A percentile compares a stretch with the other conserved stretches of the same genome.
These are phyloP conservation scores for Kalmusia sp. DNA, from an alignment of 2,329 filamentous ascomycete species.

Conservation along the genomic window DNA sequence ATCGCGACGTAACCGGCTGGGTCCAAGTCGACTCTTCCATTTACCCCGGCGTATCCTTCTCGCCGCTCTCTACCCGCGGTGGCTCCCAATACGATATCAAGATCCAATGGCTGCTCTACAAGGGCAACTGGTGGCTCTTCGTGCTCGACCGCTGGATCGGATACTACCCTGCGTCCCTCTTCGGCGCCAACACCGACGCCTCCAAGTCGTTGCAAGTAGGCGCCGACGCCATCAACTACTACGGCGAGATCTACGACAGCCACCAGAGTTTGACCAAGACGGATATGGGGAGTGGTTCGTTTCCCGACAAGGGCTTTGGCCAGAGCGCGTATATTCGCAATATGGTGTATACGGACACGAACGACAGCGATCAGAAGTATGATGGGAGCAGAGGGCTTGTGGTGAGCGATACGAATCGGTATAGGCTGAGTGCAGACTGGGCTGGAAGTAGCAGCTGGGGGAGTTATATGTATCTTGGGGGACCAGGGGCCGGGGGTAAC, in stretches of 20 bases:
- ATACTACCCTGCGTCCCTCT: slow-evolving; percentile 20
- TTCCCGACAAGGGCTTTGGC: slow-evolving; percentile 16
- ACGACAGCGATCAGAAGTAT: slow-evolving; percentile 10
- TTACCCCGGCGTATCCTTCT: slow-evolving; percentile 18
- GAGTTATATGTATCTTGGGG: slow-evolving; percentile 23
- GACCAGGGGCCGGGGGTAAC: slow-evolving; percentile 19
- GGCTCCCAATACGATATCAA: slow-evolving; percentile 21
- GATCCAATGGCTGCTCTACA: slow-evolving; percentile 18
- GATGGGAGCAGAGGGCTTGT: slow-evolving; percentile 18
- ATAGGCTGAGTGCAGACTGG: slow-evolving; percentile 15
- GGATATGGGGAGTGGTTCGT: slow-evolving; percentile 21
- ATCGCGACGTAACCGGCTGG: slow-evolving; percentile 23
- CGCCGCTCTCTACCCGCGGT: slow-evolving; percentile 16
- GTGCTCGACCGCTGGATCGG: slow-evolving; percentile 24
- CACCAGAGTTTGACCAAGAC: slow-evolving; percentile 18
- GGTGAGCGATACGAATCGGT: slow-evolving; percentile 19
- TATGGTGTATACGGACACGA: slow-evolving; percentile 20
- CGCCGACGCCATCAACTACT: slow-evolving; percentile 17
- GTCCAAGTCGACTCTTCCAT: slow-evolving; percentile 20
- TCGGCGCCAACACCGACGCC: slow-evolving; percentile 19
- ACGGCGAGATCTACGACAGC: slow-evolving; percentile 23
- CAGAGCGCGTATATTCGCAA: slow-evolving; percentile 21
- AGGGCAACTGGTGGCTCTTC: slow-evolving; percentile 26
- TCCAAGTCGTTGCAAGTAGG: slow-evolving; percentile 8
- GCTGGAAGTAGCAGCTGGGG: slow-evolving; percentile 8